Evolutionary conservation across 306 rosid species (phyloP).

Genomic region (Inga laurina): DNA sequence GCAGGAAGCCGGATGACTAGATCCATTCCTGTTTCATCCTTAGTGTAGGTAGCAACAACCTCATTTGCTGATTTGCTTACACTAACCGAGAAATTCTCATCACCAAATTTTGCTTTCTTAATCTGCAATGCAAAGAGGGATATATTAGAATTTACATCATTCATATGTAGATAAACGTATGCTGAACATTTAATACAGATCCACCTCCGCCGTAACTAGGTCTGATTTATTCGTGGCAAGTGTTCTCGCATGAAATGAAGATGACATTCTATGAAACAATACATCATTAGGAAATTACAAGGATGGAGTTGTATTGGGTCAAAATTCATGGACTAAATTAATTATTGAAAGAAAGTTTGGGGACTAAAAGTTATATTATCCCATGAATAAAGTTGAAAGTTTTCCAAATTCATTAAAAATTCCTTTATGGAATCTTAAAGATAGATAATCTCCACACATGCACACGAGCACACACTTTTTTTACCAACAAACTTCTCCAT

Average conservation of each 20-base stretch:
- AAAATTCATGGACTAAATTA: too few relatives aligned
- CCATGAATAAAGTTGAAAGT: background rate
- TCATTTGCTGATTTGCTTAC: conserved; percentile 96
- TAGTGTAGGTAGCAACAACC: conserved; percentile 94
- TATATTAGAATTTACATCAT: conserved; percentile 25
- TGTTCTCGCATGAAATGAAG: conserved; percentile 26
- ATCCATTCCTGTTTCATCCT: conserved; percentile 98
- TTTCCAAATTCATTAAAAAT: conserved; percentile 11
- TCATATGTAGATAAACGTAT: background rate
- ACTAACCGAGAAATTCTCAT: conserved; percentile 84
- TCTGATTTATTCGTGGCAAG: conserved; percentile 14
- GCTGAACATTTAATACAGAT: conserved; percentile 18
- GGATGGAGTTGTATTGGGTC: too few relatives aligned
- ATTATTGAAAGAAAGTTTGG: too few relatives aligned
- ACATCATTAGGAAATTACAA: background rate
- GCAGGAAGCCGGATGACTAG: conserved; percentile 87
- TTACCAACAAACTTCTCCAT: conserved; percentile 36
- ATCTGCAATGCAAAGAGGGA: conserved; percentile 59
- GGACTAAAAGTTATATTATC: background rate
- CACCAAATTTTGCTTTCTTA: conserved; percentile 72
- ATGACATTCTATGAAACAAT: background rate
- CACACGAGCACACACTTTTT: background rate
- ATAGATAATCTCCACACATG: conserved; percentile 1
- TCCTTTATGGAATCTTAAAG: background rate
- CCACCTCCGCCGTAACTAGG: background rate